Evolutionary conservation across 2,329 filamentous ascomycete genomes (phyloP).

Genomic region (Tolypocladium endophyticum): DNA sequence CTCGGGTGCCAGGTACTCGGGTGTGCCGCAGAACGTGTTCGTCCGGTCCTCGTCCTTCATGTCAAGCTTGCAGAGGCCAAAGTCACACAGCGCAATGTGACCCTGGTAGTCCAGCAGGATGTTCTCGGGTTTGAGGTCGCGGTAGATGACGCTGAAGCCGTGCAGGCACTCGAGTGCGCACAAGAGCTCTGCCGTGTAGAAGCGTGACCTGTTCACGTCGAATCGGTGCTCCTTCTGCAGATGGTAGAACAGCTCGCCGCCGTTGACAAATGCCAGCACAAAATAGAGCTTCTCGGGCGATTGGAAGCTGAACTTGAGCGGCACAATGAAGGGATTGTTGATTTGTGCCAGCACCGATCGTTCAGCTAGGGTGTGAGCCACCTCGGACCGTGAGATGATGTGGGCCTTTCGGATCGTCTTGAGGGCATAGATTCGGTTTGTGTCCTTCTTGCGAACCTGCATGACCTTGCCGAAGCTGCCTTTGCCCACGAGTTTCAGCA

Average conservation of each 20-base stretch:
- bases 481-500: constrained; percentile 96
- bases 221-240: constrained; percentile 95
- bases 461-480: constrained; percentile 99
- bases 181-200: constrained; percentile 93
- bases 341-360: constrained; percentile 98
- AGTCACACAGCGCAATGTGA: constrained; percentile 95
- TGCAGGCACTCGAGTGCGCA: constrained; percentile 94
- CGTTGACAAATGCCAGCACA: constrained; percentile 93
- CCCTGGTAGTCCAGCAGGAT: constrained; percentile 96
- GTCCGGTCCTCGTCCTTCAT: constrained; percentile 99
- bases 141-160: constrained; percentile 97
- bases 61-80: constrained; percentile 94
- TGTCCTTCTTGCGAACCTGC: constrained; percentile 98
- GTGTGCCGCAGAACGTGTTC: constrained; percentile 96
- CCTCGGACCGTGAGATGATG: constrained; percentile 96
- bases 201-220: constrained; percentile 91
- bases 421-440: constrained; percentile 91
- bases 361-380: constrained; percentile 92
- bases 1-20: constrained; percentile 93
- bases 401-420: constrained; percentile 99
- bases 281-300: constrained; percentile 98
- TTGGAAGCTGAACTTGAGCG: constrained; percentile 98
- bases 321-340: constrained; percentile 99
- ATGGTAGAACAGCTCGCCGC: constrained; percentile 95
- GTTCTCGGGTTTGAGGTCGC: constrained; percentile 69